Percentiles rank a stretch among this genome's conserved stretches.
These are phyloP conservation scores for Blumeria graminis DNA, from an alignment of 2,329 filamentous ascomycete species.

Conservation along the genomic window DNA sequence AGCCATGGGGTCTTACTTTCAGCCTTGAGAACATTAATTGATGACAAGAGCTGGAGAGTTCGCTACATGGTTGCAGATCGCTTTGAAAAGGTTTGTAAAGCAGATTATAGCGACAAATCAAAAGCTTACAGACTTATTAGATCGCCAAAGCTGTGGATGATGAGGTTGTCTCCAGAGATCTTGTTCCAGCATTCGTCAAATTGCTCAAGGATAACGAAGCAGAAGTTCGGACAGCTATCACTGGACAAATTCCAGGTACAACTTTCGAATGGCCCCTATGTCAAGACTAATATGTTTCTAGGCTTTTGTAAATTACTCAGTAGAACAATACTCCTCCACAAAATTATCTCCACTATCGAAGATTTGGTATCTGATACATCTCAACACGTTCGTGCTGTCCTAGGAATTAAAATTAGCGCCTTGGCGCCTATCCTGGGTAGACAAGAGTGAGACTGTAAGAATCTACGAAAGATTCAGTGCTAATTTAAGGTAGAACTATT, in stretches of 20 bases:
- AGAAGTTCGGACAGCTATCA: slow-evolving; percentile 88
- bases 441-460: slow-evolving; percentile 42
- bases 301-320: slow-evolving; percentile 87
- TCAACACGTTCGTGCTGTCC: slow-evolving; percentile 84
- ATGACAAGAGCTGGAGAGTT: slow-evolving; percentile 98
- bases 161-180: slow-evolving; percentile 77
- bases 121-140: slow-evolving; percentile 21
- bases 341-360: slow-evolving; percentile 91
- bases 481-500: slow-evolving; percentile 42
- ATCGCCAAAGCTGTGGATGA: slow-evolving; percentile 97
- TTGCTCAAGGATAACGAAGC: slow-evolving; percentile 94
- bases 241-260: slow-evolving; percentile 75
- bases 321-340: slow-evolving; percentile 65
- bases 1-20: slow-evolving; percentile 86
- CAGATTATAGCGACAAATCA: background rate
- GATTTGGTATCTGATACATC: slow-evolving; percentile 89
- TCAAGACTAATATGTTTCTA: slow-evolving; percentile 16
- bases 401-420: slow-evolving; percentile 91
- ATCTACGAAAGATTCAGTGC: slow-evolving; percentile 4
- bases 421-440: slow-evolving; percentile 93
- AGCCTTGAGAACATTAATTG: slow-evolving; percentile 76
- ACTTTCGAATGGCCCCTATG: background rate
- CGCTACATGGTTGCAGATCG: slow-evolving; percentile 98
- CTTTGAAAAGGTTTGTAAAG: slow-evolving; percentile 61
- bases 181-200: slow-evolving; percentile 93